phyloP scores from a whole-genome alignment of 345 rosid species.

The Dipteronia sinensis region DNA sequence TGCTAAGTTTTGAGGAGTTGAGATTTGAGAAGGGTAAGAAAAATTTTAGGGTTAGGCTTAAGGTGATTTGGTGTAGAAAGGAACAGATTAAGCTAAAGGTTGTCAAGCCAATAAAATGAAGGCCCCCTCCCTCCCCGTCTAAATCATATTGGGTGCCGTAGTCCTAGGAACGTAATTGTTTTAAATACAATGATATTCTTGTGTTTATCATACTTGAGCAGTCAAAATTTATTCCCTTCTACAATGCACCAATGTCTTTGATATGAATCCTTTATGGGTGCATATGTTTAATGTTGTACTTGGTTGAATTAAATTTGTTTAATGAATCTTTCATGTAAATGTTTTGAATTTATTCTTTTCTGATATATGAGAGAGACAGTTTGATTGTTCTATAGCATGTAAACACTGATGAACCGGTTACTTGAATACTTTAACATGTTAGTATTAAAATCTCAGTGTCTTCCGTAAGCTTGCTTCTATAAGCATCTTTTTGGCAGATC shows the following conservation, averaged over 20 bases:
- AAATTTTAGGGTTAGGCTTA: background rate
- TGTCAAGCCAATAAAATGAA: background rate
- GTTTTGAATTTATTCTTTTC: background rate
- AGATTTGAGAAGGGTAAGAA: background rate
- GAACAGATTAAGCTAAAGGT: background rate
- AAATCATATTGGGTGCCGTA: no score
- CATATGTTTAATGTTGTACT: background rate
- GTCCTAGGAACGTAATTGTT: background rate
- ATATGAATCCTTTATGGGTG: background rate
- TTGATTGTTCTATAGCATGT: background rate
- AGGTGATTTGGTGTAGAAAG: background rate
- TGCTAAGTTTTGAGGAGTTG: background rate
- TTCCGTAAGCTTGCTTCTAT: no score
- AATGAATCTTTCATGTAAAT: background rate
- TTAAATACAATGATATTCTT: background rate
- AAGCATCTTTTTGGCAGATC: no score
- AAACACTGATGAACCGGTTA: background rate
- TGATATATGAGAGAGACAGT: no score
- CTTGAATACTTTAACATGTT: background rate
- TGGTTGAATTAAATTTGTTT: background rate
- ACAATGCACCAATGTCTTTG: background rate
- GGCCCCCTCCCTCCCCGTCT: no score
- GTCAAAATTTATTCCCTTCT: background rate
- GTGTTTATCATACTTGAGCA: background rate
- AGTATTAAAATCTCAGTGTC: no score